Conservation (phyloP, 75 land plant genomes). For the Larix kaempferi region DNA sequence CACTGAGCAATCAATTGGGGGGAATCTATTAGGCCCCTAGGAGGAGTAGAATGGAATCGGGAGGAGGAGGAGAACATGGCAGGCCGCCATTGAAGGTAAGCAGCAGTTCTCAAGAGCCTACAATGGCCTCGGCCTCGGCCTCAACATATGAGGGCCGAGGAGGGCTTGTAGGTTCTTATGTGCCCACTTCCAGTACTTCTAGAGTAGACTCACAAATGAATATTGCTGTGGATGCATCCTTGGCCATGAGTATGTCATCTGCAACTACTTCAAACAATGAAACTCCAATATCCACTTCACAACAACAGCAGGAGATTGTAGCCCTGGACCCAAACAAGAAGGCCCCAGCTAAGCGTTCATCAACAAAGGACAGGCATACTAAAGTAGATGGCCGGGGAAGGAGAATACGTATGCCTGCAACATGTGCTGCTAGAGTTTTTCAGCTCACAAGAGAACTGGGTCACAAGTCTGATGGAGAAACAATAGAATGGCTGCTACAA, state of each 20-base stretch:
- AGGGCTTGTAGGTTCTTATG: conserved; percentile 3
- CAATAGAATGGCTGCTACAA: conserved; percentile 73
- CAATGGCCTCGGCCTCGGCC: background rate
- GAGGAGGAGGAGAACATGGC: conserved; percentile 8
- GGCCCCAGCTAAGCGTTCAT: conserved; percentile 53
- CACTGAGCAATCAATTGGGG: conserved; percentile 10
- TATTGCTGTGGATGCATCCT: conserved; percentile 7
- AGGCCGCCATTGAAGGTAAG: conserved; percentile 7
- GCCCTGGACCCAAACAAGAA: conserved; percentile 28
- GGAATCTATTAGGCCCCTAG: conserved; percentile 9
- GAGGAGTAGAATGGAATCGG: conserved; percentile 7
- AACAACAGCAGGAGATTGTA: conserved; percentile 7
- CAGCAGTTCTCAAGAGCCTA: background rate
- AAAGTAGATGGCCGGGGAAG: conserved; percentile 79
- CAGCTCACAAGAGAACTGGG: conserved; percentile 78
- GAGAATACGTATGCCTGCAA: conserved; percentile 72
- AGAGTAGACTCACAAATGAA: conserved; percentile 3
- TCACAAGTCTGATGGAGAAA: conserved; percentile 80
- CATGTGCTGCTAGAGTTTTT: conserved; percentile 74
- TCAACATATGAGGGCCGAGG: conserved; percentile 7
- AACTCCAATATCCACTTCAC: background rate
- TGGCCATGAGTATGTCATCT: conserved; percentile 2
- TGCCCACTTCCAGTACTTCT: background rate
- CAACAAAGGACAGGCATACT: conserved; percentile 71
- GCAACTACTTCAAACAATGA: conserved; percentile 3